Evolutionary conservation across 2,329 filamentous ascomycete genomes (phyloP).

Genomic region (Ophiostoma pallidulum): DNA sequence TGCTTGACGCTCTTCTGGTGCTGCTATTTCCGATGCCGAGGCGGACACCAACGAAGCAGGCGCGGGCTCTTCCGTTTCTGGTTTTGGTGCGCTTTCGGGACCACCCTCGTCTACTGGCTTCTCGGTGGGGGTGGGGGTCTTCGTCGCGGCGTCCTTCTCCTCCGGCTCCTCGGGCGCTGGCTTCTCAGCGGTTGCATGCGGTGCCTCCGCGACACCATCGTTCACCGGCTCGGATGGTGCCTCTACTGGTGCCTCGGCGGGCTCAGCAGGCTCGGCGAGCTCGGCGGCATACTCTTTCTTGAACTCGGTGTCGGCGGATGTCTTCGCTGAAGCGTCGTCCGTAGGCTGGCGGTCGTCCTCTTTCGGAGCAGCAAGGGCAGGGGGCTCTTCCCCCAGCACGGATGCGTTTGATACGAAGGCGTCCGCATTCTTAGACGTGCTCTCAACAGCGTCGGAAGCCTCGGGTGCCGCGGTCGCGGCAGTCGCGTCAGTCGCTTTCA

Average conservation of each 20-base stretch:
- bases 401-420: slow-evolving; percentile 9
- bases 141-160: background rate
- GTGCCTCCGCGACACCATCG: background rate
- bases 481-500: background rate
- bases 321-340: background rate
- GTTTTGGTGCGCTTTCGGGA: background rate
- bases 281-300: no score
- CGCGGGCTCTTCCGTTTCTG: background rate
- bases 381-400: background rate
- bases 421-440: slow-evolving; percentile 7
- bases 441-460: background rate
- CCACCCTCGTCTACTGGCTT: background rate
- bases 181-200: slow-evolving; percentile 1
- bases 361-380: background rate
- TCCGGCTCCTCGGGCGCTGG: no score
- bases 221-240: background rate
- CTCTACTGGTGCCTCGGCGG: slow-evolving; percentile 5
- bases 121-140: no score
- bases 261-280: background rate
- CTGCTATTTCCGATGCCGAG: background rate
- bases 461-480: background rate
- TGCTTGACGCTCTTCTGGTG: background rate
- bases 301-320: no score
- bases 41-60: no score
- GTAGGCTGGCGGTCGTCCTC: background rate